Evolutionary conservation across 2,329 filamentous ascomycete species (phyloP).

Genomic region (Venturia pyrina): DNA sequence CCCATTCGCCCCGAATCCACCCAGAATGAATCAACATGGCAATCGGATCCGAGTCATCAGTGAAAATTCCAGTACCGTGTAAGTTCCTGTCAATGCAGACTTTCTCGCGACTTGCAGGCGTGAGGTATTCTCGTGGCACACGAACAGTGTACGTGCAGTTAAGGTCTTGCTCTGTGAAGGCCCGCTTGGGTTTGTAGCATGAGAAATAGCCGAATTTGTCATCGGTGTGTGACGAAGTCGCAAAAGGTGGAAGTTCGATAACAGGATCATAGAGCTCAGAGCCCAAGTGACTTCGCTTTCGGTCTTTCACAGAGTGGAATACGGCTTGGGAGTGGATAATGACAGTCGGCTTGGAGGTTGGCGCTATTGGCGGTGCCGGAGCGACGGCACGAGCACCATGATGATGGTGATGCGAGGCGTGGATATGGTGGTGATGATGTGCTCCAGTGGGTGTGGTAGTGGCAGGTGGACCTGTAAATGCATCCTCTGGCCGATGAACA

Average conservation of each 20-base stretch:
- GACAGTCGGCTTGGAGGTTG: constrained; percentile 51
- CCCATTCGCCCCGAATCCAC: constrained; percentile 85
- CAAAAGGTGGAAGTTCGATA: constrained; percentile 39
- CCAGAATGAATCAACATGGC: constrained; percentile 89
- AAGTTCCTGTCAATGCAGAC: constrained; percentile 71
- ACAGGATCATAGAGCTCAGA: constrained; percentile 70
- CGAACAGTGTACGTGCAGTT: constrained; percentile 89
- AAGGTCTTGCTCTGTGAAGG: constrained; percentile 60
- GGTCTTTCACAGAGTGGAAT: constrained; percentile 58
- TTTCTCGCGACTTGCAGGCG: constrained; percentile 60
- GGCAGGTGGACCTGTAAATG: constrained; percentile 21
- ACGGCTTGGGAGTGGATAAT: constrained; percentile 60
- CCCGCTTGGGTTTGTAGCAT: constrained; percentile 63
- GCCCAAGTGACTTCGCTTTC: constrained; percentile 71
- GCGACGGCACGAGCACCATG: constrained; percentile 21
- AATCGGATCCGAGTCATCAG: constrained; percentile 88
- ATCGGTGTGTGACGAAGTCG: constrained; percentile 26
- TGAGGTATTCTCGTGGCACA: constrained; percentile 70
- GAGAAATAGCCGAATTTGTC: constrained; percentile 48
- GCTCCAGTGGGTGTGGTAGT: constrained; percentile 21
- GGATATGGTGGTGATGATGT: constrained; percentile 29
- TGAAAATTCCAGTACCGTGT: constrained; percentile 93
- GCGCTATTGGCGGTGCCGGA: constrained; percentile 17
- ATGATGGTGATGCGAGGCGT: constrained; percentile 26
- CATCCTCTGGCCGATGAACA: constrained; percentile 23